Evolutionary conservation across 768 basidiomycete genomes (phyloP), one percentile per base, ranked within the genome.

Genomic region (Leccinum imitatum): DNA sequence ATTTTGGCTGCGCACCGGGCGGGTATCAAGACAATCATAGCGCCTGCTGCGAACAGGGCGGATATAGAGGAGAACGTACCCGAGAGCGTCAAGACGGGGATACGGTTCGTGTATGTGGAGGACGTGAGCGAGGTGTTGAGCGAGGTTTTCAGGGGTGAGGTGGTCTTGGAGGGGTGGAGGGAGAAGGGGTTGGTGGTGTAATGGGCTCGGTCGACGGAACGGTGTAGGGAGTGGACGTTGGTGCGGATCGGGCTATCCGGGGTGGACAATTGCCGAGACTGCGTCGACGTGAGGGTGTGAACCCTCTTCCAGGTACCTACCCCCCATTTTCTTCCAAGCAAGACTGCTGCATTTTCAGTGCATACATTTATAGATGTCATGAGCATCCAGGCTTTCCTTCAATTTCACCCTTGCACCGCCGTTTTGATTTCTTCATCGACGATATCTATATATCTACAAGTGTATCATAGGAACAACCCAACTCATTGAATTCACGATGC

Each of bases 41-140:
- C 90, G 0, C 93, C 94, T 0, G 87, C 83, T 27, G 95, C 91
- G 3, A 96, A 96, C 73, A 86, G 88, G 25, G 87, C 92, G 0
- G 96, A 98, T 69, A 95, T 99, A 33, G 94, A 98, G 76, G 94
- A 95, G 79, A 98, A 98, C 70, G 96, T 98, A 0, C 95, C 94
- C 0, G 89, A 87, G 66, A 95, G 93, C 67, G 95, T 98, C 64
- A 98, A 98, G 82, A 87, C 86, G 6, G 96, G 95, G 21, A 95
- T 98, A 60, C 84, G 86, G 52, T 94, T 99, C 64, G 92, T 98
- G 61, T 98, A 96, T 71, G 96, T 97, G 50, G 93, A 97, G 69
- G 90, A 91, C 67, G 93, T 97, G 58, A 82, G 82, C 66, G 91
- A 98, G 75, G 95, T 98, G 4, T 74, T 98, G 67, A 80, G 86